These are phyloP conservation scores for Vitellaria paradoxa DNA, from an alignment of 179 eudicot species.

Conservation along the genomic window DNA sequence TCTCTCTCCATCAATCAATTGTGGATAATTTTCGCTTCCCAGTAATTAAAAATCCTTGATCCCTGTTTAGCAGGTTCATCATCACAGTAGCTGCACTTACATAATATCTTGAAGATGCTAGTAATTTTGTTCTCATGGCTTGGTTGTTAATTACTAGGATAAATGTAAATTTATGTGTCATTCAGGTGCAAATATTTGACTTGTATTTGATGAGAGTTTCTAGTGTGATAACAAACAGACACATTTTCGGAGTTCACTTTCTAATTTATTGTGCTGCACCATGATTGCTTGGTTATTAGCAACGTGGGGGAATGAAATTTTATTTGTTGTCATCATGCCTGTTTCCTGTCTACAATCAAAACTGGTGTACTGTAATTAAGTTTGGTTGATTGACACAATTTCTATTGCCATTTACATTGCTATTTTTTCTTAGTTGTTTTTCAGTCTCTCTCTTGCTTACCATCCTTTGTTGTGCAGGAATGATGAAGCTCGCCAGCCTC, in stretches of 20 bases:
- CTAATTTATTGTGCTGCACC: too few relatives aligned
- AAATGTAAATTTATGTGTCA: not conserved
- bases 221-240: not conserved
- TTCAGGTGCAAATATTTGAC: conserved; percentile 6
- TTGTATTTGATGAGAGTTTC: not conserved
- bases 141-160: too few relatives aligned
- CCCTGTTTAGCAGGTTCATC: not conserved
- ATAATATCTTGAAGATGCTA: not conserved
- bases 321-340: too few relatives aligned
- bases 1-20: too few relatives aligned
- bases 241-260: not conserved
- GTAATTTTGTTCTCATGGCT: not conserved
- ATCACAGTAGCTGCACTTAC: not conserved
- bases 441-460: not conserved
- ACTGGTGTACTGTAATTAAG: not conserved
- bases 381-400: not conserved
- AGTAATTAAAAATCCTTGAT: too few relatives aligned
- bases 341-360: not conserved
- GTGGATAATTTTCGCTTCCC: too few relatives aligned
- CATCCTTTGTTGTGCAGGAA: conserved; percentile 43
- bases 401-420: not conserved
- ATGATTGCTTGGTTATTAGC: too few relatives aligned
- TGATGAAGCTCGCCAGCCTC: conserved; percentile 85
- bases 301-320: too few relatives aligned
- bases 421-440: not conserved